phyloP scores from a whole-genome alignment of 73 alveolate species.

The Urostyla sp. region DNA sequence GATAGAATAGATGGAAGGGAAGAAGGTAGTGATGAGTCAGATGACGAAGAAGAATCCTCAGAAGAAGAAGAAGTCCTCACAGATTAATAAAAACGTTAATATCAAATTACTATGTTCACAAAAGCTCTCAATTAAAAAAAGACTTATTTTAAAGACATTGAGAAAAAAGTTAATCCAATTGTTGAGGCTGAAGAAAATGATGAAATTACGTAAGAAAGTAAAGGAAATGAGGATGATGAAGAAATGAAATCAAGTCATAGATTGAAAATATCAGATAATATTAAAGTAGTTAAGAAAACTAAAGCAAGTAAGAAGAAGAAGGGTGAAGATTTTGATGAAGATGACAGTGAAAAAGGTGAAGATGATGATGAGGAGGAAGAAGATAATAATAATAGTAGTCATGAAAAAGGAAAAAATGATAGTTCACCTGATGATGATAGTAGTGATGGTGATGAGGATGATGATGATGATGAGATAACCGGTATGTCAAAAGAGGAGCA shows the following conservation, averaged over 20 bases:
- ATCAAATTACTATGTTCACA: background rate
- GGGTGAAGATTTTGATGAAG: too few species aligned
- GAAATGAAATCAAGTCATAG: too few species aligned
- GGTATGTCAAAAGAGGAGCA: background rate
- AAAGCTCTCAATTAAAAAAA: constrained; percentile 2
- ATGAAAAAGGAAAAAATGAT: too few species aligned
- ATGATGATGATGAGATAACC: constrained; percentile 18
- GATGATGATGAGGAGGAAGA: too few species aligned
- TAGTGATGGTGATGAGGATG: constrained; percentile 15
- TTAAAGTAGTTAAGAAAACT: too few species aligned
- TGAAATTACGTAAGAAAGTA: background rate
- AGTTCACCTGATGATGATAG: too few species aligned
- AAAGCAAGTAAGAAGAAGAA: too few species aligned
- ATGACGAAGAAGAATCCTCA: constrained; percentile 4
- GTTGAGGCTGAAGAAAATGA: constrained; percentile 33
- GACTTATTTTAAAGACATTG: constrained; percentile 31
- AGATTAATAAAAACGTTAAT: background rate
- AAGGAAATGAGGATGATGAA: too few species aligned
- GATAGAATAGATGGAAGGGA: background rate
- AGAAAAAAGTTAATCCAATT: background rate
- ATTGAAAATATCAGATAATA: too few species aligned
- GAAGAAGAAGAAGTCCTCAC: background rate
- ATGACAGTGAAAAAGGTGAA: too few species aligned
- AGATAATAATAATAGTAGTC: too few species aligned
- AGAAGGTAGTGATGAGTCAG: background rate